Base-by-base conservation (phyloP, 257 asterid species). In the Penstemon eatonii region DNA sequence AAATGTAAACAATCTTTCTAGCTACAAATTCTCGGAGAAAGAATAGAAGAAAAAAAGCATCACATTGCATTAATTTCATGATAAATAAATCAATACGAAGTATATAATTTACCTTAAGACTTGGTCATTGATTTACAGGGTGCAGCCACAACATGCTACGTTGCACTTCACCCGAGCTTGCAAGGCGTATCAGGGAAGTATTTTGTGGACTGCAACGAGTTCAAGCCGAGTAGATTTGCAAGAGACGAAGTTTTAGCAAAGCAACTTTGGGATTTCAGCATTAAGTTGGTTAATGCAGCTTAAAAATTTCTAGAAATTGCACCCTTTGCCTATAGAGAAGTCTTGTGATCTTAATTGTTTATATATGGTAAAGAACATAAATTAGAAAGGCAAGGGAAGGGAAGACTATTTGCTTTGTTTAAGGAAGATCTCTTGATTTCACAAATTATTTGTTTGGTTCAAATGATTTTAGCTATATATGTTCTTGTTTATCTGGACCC, bases 111-210 rank as follows among this genome's bases (percentile, higher is more conserved):
- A 49, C 18, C 54, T 49, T 49, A 49, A 37, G 18, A 40, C n/a
- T 72, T 60, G 25, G 46, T 0, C 41, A 8, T 72, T 19, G 19
- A 15, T 37, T 6, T 69, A 63, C 69, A 85, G 91, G 91, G 91
- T 19, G 88, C 88, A 19, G 91, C 91, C 43, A 85, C 91, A 43
- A 78, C 91, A 3, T 85, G 91, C 80, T 82, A 80, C 12, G 86
- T 50, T 10, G 88, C 85, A 4, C 91, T 85, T 49, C 88, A 82
- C 80, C 88, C 88, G 18, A 60, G 69, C 79, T 40, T 85, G 69
- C 72, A 80, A 70, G 88, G 88, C 3, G 80, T 69, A n/a, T 64
- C 86, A 0, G 91, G 85, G 57, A 82, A 85, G 70, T 82, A 85
- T 63, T 85, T 74, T 12, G 76, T 62, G 13, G 88, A 85, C 78